Evolutionary conservation across 1,284 basidiomycete genomes (phyloP), one percentile per base, ranked within the genome.

Genomic region (Xerocomus alliaceus): DNA sequence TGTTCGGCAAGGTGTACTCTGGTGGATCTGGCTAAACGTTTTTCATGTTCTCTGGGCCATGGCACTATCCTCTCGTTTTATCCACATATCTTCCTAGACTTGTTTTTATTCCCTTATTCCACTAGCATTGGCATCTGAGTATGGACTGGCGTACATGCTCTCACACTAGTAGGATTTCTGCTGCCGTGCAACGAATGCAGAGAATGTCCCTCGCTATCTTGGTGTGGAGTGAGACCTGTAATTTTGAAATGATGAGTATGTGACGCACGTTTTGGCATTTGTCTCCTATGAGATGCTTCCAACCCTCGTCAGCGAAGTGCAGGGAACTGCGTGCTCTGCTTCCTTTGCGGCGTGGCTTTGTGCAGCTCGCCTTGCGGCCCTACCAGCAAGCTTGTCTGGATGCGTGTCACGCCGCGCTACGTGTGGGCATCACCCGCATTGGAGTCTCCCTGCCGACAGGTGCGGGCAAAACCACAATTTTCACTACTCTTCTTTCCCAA

Each of bases 1-100:
- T 95, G 83, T 96, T 96, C 82, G 94, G 94, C 87, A 96, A 95
- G 87, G 94, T 95, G 80, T 96, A 95, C 90, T 89, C 93, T 71
- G 93, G 92, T 83, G 90, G 73, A 69, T 75, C 73, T 58, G 73
- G 76, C 22, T 75, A 65, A 64, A 66, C 26, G 46, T 17, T 47
- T 62, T 53, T 47, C 52, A 52, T 63, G 53, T 63, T 12, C 28
- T 60, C 20, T 65, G 74, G 75, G 76, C 70, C 22, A 62, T 54
- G 58, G 73, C 75, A 68, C 75, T 47, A 68, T 77, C 74, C 76
- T 61, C 47, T 74, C 76, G 0, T 74, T 74, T 73, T 61, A n/a
- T 58, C 59, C 37, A 56, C 68, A 74, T 72, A 75, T 75, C 69
- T 68, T 17, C 37, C 56, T 78, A 75, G 73, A 78, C 51, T 74